Conservation (phyloP, 371 early-diverging fungal genomes). For the Batkoa obscura region DNA sequence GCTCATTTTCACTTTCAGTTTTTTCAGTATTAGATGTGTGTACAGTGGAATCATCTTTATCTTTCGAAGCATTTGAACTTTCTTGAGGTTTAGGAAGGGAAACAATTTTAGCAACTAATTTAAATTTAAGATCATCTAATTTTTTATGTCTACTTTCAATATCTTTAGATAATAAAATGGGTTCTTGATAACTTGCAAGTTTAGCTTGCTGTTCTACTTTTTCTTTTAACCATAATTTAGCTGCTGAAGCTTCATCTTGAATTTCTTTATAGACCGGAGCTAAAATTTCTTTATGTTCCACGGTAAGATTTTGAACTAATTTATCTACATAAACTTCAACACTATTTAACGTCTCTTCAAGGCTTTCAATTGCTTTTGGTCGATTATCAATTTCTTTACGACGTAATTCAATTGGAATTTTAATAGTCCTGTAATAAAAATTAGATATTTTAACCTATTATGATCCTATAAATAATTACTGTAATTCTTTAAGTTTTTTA, state of each 20-base stretch:
- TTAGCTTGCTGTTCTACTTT: conserved; percentile 36
- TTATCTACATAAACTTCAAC: conserved; percentile 20
- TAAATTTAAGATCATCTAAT: conserved; percentile 10
- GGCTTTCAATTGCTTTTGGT: conserved; percentile 27
- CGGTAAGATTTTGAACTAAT: conserved; percentile 17
- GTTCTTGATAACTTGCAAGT: conserved; percentile 31
- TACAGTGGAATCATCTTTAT: too few species aligned
- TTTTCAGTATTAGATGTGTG: too few species aligned
- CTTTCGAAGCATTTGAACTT: too few species aligned
- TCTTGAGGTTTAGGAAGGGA: not conserved
- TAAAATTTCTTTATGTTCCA: conserved; percentile 16
- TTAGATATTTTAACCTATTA: not conserved
- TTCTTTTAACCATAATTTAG: conserved; percentile 38
- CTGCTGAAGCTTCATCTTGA: conserved; percentile 19
- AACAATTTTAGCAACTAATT: not conserved
- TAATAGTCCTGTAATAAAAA: conserved; percentile 21
- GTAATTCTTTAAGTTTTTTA: conserved; percentile 14
- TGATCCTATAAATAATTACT: not conserved
- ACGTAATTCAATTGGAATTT: conserved; percentile 41
- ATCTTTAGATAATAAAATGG: conserved; percentile 33
- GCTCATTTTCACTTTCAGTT: too few species aligned
- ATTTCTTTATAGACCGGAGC: conserved; percentile 38
- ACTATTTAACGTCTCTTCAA: conserved; percentile 20
- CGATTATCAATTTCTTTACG: conserved; percentile 36
- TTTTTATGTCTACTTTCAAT: conserved; percentile 21